Evolutionary conservation across 441 rosid genomes (phyloP), one percentile per base, ranked within the genome.

Genomic region (Omphalea diandra): DNA sequence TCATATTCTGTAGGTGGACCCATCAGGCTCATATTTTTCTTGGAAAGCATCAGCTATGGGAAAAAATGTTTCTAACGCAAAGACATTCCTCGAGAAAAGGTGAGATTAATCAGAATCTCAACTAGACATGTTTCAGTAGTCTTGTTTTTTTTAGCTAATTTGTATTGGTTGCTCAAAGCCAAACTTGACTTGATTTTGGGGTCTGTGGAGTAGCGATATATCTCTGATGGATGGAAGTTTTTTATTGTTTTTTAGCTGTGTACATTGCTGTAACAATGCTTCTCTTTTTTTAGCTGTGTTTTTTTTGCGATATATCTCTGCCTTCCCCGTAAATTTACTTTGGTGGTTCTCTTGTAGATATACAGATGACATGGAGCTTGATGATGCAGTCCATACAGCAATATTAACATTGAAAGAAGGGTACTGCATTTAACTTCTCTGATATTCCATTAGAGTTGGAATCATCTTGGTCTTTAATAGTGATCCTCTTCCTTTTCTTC

Each of bases 21-120:
- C 98, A 36, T 96, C 99, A 47, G 97, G 99, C 69, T 96, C 99
- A 27, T 96, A 96, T 79, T 96, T 96, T 83, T 96, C 98, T 2
- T 96, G 98, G 99, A 96, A 96, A 82, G 99, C 99, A 65, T 96
- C 97, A 17, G 99, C 98, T 40, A 91, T 93, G 99, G 99, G 97
- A 58, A 88, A 96, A 78, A 96, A 96, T 78, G 99, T 96, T 50
- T 93, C 97, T 5, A 96, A 96, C 82, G 98, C 99, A 35, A 96
- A 96, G 78, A 90, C 98, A 49, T 96, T 93, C 80, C 99, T 96
- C 59, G 98, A 96, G 81, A 96, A 96, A 85, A 91, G 99, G 97
- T 91, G 52, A 70, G 71, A n/a, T n/a, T n/a, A n/a, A n/a, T n/a
- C n/a, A n/a, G n/a, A n/a, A n/a, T n/a, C n/a, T n/a, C n/a, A n/a